phyloP scores from a whole-genome alignment of 75 land plant genomes.

The Pinus taeda region DNA sequence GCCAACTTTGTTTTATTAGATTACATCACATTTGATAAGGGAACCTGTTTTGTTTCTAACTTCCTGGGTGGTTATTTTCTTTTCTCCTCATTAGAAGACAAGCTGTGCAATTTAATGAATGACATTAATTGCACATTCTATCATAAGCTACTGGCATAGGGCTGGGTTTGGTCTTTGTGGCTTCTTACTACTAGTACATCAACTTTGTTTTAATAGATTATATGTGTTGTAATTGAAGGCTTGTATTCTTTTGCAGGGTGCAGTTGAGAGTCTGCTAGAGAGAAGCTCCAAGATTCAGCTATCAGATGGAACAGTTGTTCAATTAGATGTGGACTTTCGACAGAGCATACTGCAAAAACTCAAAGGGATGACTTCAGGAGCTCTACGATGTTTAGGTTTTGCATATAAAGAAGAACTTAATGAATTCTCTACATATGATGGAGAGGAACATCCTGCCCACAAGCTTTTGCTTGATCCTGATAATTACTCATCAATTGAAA shows the following conservation, averaged over 20 bases:
- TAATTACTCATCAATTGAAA: conserved; percentile 79
- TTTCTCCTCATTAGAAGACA: neutral
- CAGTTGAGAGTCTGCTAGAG: conserved; percentile 87
- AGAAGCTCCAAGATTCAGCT: conserved; percentile 74
- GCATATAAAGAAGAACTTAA: conserved; percentile 85
- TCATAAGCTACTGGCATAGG: neutral
- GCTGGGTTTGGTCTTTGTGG: neutral
- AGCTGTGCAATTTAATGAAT: neutral
- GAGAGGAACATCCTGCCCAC: conserved; percentile 88
- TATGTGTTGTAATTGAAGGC: neutral
- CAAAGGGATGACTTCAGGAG: conserved; percentile 68
- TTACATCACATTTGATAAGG: neutral
- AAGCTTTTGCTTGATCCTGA: conserved; percentile 66
- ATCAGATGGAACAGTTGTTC: conserved; percentile 65
- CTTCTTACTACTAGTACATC: neutral
- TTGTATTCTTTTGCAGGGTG: conserved; percentile 62
- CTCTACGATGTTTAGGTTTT: conserved; percentile 91
- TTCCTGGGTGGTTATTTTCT: neutral
- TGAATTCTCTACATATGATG: conserved; percentile 79
- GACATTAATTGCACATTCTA: neutral
- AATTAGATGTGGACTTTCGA: conserved; percentile 42
- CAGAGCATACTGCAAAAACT: conserved; percentile 39
- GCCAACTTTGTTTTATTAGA: no score
- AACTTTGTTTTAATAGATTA: no score
- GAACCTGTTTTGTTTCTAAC: no score